phyloP scores from a whole-genome alignment of 2,329 filamentous ascomycete species.

The Aspergillus spinulosporus region DNA sequence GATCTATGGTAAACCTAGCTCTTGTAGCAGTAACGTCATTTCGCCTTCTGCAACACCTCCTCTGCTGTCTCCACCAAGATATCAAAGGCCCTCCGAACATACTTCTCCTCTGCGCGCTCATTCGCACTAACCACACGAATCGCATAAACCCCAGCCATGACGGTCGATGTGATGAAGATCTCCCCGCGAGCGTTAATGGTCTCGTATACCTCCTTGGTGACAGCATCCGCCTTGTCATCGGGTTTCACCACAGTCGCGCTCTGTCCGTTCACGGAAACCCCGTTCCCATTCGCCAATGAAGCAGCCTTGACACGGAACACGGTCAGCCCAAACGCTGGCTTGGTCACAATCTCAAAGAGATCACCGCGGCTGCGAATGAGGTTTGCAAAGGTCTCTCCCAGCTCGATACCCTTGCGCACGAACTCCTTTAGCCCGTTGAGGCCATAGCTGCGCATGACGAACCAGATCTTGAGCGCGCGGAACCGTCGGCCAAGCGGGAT shows the following conservation, averaged over 20 bases:
- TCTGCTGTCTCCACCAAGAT: slow-evolving; percentile 56
- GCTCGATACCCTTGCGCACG: slow-evolving; percentile 65
- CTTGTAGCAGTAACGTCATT: neutral
- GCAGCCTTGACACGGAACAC: slow-evolving; percentile 66
- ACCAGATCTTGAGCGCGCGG: slow-evolving; percentile 90
- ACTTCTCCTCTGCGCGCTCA: slow-evolving; percentile 67
- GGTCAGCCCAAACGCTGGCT: slow-evolving; percentile 74
- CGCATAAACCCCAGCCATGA: slow-evolving; percentile 70
- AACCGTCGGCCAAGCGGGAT: slow-evolving; percentile 89
- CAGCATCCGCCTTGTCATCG: slow-evolving; percentile 60
- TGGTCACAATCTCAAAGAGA: slow-evolving; percentile 73
- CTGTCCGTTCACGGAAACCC: slow-evolving; percentile 11
- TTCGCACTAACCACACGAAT: slow-evolving; percentile 80
- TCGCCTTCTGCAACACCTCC: slow-evolving; percentile 14
- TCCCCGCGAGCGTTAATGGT: slow-evolving; percentile 70
- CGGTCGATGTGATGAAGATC: slow-evolving; percentile 78
- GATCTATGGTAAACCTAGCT: no score
- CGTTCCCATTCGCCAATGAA: slow-evolving; percentile 15
- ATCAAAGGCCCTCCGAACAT: slow-evolving; percentile 72
- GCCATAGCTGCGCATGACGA: slow-evolving; percentile 82
- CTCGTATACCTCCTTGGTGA: slow-evolving; percentile 76
- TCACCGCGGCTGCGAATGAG: slow-evolving; percentile 62
- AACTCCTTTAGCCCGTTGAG: slow-evolving; percentile 72
- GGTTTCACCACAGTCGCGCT: slow-evolving; percentile 26
- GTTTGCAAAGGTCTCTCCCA: slow-evolving; percentile 69